These are phyloP conservation scores for Terfezia claveryi DNA, from an alignment of 495 filamentous ascomycete species.

Conservation along the genomic window DNA sequence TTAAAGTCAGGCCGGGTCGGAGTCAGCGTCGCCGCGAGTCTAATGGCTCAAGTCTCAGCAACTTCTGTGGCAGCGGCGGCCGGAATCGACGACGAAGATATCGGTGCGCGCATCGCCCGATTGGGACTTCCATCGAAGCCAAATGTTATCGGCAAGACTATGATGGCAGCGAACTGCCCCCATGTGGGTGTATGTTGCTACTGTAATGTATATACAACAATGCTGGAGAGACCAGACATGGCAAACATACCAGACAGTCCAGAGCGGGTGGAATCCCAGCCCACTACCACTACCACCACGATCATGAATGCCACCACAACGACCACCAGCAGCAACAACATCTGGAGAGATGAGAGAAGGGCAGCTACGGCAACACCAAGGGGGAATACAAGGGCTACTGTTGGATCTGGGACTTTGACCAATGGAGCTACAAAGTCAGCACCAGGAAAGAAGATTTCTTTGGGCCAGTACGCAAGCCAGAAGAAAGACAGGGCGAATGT, in stretches of 20 bases:
- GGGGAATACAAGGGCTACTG: too few species aligned
- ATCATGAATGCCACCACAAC: too few species aligned
- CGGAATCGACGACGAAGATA: conserved; percentile 14
- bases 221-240: conserved; percentile 15
- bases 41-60: background rate
- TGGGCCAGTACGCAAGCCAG: conserved; percentile 9
- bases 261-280: conserved; percentile 4
- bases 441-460: conserved; percentile 15
- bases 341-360: background rate
- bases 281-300: too few species aligned
- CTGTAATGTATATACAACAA: conserved; percentile 17
- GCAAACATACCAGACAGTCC: conserved; percentile 17
- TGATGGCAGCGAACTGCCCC: conserved; percentile 2
- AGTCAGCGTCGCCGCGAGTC: background rate
- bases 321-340: too few species aligned
- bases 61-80: conserved; percentile 8
- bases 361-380: background rate
- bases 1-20: background rate
- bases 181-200: conserved; percentile 11
- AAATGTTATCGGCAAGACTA: conserved; percentile 14
- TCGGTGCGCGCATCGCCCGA: conserved; percentile 15
- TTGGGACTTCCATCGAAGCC: conserved; percentile 15
- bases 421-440: conserved; percentile 8
- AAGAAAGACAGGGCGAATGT: conserved; percentile 7
- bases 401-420: conserved; percentile 1